phyloP scores from a whole-genome alignment of 1,284 basidiomycete species.

The Jaminaea rosea region DNA sequence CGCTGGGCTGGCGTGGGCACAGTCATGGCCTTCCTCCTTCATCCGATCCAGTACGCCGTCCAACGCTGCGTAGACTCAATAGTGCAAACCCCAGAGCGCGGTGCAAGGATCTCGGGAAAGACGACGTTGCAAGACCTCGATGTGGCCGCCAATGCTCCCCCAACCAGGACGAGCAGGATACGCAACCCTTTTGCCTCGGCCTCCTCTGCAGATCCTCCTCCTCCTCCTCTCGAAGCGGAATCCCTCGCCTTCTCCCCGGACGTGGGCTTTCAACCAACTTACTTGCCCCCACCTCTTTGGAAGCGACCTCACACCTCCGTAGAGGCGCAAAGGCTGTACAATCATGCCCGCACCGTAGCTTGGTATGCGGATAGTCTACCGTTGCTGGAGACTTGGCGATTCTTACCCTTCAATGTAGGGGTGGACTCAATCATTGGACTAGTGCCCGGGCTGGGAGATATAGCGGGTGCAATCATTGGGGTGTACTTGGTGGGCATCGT shows the following conservation, averaged over 20 bases:
- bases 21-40: constrained; percentile 1
- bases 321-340: constrained; percentile 45
- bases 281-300: background rate
- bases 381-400: constrained; percentile 12
- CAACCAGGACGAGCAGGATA: no score
- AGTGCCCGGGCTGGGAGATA: constrained; percentile 42
- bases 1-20: no score
- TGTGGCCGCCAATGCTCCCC: background rate
- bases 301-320: background rate
- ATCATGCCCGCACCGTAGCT: constrained; percentile 34
- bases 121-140: no score
- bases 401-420: constrained; percentile 27
- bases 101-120: background rate
- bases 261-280: background rate
- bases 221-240: background rate
- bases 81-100: background rate
- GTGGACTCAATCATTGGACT: constrained; percentile 28
- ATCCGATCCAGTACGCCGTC: background rate
- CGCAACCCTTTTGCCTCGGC: no score
- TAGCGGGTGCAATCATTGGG: constrained; percentile 30
- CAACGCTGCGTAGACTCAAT: background rate
- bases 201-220: no score
- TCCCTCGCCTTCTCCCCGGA: background rate
- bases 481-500: constrained; percentile 39
- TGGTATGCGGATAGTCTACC: constrained; percentile 33